Percentiles rank a stretch among this genome's conserved stretches.
These are phyloP conservation scores for Thamnidium elegans DNA, from an alignment of 192 early-diverging fungal species.

Conservation along the genomic window DNA sequence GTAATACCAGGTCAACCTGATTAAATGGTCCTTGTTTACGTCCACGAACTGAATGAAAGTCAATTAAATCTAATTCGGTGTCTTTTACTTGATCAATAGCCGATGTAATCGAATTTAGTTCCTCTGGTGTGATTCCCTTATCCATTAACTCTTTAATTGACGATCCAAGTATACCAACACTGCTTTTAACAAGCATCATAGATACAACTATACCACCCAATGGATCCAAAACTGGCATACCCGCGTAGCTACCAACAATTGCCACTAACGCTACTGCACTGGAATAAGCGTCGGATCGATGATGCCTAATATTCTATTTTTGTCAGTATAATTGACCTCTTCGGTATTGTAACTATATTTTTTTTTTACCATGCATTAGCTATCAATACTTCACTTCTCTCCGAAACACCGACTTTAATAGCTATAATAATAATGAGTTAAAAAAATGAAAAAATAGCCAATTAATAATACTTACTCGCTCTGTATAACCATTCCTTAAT, in stretches of 20 bases:
- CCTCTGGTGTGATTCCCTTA: slow-evolving; percentile 23
- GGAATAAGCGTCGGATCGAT: slow-evolving; percentile 74
- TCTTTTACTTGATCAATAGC: slow-evolving; percentile 14
- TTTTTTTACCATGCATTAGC: slow-evolving; percentile 71
- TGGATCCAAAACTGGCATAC: slow-evolving; percentile 70
- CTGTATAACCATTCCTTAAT: slow-evolving; percentile 79
- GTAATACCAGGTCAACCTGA: slow-evolving; percentile 51
- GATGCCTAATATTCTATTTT: slow-evolving; percentile 50
- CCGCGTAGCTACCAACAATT: slow-evolving; percentile 70
- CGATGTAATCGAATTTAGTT: slow-evolving; percentile 25
- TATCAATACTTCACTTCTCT: slow-evolving; percentile 67
- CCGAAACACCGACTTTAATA: slow-evolving; percentile 58
- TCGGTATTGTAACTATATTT: not conserved
- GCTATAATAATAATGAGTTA: slow-evolving; percentile 20
- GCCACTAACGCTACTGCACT: slow-evolving; percentile 71
- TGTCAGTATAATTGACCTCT: not conserved
- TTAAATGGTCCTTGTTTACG: slow-evolving; percentile 57
- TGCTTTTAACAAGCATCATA: slow-evolving; percentile 67
- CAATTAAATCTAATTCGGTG: slow-evolving; percentile 32
- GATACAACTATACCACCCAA: slow-evolving; percentile 73
- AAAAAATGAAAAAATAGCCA: not conserved
- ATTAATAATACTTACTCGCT: slow-evolving; percentile 41
- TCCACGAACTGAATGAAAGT: slow-evolving; percentile 46
- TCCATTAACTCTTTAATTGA: slow-evolving; percentile 44
- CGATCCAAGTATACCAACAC: slow-evolving; percentile 42